A percentile compares a stretch with the other conserved stretches of the same genome.
These are phyloP conservation scores for Eutypella sp. DNA, from an alignment of 2,329 filamentous ascomycete genomes.

Conservation along the genomic window DNA sequence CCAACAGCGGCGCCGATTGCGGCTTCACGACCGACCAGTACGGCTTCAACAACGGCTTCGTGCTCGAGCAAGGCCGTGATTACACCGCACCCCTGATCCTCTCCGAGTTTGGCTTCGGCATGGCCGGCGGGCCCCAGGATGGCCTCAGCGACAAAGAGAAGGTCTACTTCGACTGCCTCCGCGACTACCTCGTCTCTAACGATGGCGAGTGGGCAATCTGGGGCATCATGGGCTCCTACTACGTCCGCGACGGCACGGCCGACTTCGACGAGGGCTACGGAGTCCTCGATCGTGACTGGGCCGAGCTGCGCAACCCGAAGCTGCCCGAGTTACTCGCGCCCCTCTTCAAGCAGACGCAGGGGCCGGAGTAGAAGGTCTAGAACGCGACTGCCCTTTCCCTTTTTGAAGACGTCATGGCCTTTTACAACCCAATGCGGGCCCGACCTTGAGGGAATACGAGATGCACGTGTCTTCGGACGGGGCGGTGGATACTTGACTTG, in stretches of 20 bases:
- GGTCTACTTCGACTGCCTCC: conserved; percentile 47
- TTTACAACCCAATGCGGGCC: too few relatives aligned
- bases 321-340: conserved; percentile 28
- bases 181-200: conserved; percentile 48
- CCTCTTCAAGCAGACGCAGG: conserved; percentile 37
- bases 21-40: conserved; percentile 36
- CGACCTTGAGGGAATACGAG: too few relatives aligned
- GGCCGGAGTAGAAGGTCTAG: conserved; percentile 24
- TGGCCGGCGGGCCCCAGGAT: conserved; percentile 35
- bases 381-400: background rate
- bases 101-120: conserved; percentile 54
- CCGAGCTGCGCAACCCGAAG: conserved; percentile 32
- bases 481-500: background rate
- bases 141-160: conserved; percentile 40
- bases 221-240: conserved; percentile 55
- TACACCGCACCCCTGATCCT: conserved; percentile 53
- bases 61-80: conserved; percentile 40
- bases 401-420: too few relatives aligned
- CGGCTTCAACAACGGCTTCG: conserved; percentile 45
- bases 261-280: conserved; percentile 52
- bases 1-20: conserved; percentile 38
- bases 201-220: conserved; percentile 57
- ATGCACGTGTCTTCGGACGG: background rate
- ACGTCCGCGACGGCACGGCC: conserved; percentile 44
- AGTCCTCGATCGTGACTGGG: conserved; percentile 40